Percentiles rank a stretch among this genome's conserved stretches.
These are phyloP conservation scores for Aspergillus cristatus DNA, from an alignment of 495 filamentous ascomycete species.

Conservation along the genomic window DNA sequence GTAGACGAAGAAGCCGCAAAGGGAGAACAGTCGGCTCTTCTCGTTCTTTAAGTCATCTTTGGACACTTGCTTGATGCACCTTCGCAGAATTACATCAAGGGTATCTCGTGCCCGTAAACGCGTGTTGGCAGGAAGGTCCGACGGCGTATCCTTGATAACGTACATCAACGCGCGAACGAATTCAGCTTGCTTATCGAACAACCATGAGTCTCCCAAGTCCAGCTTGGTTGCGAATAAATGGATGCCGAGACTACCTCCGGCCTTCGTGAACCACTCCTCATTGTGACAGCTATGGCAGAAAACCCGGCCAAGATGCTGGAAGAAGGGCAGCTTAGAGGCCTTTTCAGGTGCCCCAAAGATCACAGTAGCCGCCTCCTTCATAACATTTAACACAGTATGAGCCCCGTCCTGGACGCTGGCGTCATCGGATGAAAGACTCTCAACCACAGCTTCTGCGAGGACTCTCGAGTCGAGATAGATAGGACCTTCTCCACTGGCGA, in stretches of 20 bases:
- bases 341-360: constrained; percentile 71
- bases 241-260: constrained; percentile 84
- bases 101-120: constrained; percentile 72
- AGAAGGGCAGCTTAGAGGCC: constrained; percentile 68
- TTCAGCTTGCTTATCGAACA: constrained; percentile 69
- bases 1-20: constrained; percentile 73
- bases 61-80: constrained; percentile 62
- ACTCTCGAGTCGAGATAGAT: constrained; percentile 76
- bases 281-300: constrained; percentile 94
- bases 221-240: constrained; percentile 70
- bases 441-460: constrained; percentile 79
- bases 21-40: constrained; percentile 54
- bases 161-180: constrained; percentile 82
- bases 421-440: constrained; percentile 77
- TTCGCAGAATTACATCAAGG: constrained; percentile 62
- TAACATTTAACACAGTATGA: constrained; percentile 60
- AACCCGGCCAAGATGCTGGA: constrained; percentile 63
- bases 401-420: constrained; percentile 74
- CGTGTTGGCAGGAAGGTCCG: constrained; percentile 82
- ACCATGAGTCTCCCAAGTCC: constrained; percentile 74
- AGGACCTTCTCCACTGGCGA: constrained; percentile 75
- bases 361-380: constrained; percentile 65
- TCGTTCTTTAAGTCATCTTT: constrained; percentile 67
- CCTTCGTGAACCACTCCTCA: constrained; percentile 96
- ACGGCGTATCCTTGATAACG: constrained; percentile 94